Evolutionary conservation across 345 rosid genomes (phyloP).

Genomic region (Populus davidiana): DNA sequence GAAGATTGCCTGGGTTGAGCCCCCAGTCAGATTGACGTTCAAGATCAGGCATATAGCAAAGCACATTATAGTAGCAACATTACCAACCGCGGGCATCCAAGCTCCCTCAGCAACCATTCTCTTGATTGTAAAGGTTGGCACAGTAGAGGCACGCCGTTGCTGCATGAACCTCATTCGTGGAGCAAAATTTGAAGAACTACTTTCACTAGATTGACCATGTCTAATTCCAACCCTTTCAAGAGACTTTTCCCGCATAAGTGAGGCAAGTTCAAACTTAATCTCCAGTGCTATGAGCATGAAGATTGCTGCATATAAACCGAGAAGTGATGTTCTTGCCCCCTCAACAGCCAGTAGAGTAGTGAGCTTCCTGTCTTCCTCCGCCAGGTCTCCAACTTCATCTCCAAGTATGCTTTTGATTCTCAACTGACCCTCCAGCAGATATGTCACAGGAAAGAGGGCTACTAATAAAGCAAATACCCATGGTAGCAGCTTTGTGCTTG

Average conservation of each 20-base stretch:
- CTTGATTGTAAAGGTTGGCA: conserved; percentile 76
- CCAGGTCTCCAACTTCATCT: conserved; percentile 48
- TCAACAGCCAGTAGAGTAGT: conserved; percentile 86
- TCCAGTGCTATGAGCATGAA: conserved; percentile 96
- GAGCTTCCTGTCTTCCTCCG: conserved; percentile 80
- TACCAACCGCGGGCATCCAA: conserved; percentile 99
- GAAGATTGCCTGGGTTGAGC: conserved; percentile 93
- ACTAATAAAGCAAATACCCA: conserved; percentile 96
- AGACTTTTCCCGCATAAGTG: conserved; percentile 83
- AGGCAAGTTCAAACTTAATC: conserved; percentile 88
- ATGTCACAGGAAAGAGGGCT: conserved; percentile 93
- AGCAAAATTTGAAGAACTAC: conserved; percentile 49
- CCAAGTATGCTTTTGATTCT: conserved; percentile 64
- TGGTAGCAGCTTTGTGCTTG: conserved; percentile 91
- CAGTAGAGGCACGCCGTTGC: conserved; percentile 71
- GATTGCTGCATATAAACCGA: conserved; percentile 92
- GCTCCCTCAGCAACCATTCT: conserved; percentile 95
- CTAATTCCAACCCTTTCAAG: conserved; percentile 66
- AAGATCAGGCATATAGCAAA: conserved; percentile 91
- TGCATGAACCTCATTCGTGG: conserved; percentile 92
- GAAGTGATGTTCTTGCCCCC: conserved; percentile 97
- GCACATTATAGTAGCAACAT: conserved; percentile 90
- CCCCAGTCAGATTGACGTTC: conserved; percentile 76
- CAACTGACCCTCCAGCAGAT: conserved; percentile 92
- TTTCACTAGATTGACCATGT: conserved; percentile 55